Evolutionary conservation across 2,329 filamentous ascomycete genomes (phyloP).

Genomic region (Ophiostoma tasmaniense): DNA sequence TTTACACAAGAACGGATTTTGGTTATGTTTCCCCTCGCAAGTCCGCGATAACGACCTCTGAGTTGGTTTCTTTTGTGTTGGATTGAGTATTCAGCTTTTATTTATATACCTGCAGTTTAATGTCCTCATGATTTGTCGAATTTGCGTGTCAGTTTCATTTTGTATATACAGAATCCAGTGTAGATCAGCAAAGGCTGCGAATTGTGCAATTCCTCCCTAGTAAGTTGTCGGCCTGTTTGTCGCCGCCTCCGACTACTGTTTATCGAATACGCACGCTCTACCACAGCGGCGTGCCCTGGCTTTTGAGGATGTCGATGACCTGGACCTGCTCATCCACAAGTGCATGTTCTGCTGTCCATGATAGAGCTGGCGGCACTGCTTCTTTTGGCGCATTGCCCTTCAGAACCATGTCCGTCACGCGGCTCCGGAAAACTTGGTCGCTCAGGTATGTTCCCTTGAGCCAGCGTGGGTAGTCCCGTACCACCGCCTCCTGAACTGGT

Average conservation of each 20-base stretch:
- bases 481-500: background rate
- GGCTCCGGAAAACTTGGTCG: constrained; percentile 32
- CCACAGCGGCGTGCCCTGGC: background rate
- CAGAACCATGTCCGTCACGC: constrained; percentile 15
- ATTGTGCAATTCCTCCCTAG: background rate
- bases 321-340: background rate
- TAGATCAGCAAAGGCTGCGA: background rate
- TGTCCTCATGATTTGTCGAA: background rate
- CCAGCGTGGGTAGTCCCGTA: constrained; percentile 56
- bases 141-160: background rate
- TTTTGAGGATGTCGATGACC: background rate
- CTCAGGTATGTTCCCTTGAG: constrained; percentile 79
- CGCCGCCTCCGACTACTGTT: background rate
- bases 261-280: background rate
- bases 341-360: background rate
- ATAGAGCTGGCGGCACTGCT: constrained; percentile 3
- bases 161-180: background rate
- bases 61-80: background rate
- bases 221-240: background rate
- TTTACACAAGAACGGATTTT: no score
- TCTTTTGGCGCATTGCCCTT: constrained; percentile 20
- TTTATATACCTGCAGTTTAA: background rate
- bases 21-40: no score
- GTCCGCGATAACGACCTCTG: background rate
- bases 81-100: background rate